Evolutionary conservation across 2,329 filamentous ascomycete genomes (phyloP).

Genomic region (Exophiala xenobiotica): DNA sequence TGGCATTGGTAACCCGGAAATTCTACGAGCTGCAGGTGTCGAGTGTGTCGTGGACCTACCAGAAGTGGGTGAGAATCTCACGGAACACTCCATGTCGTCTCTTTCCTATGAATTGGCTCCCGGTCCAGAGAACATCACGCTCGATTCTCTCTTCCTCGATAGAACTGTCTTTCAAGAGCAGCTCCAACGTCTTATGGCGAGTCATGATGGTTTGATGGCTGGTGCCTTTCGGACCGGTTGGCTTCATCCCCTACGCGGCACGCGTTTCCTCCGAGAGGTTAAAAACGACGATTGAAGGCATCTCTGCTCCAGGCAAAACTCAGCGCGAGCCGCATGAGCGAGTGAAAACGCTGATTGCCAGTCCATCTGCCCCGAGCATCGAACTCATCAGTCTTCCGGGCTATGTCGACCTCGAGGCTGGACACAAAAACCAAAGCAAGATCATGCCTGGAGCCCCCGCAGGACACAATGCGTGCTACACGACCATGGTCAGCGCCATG

Average conservation of each 20-base stretch:
- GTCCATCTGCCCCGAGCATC: too few relatives aligned
- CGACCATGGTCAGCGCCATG: constrained; percentile 50
- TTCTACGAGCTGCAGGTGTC: constrained; percentile 43
- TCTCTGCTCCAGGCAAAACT: too few relatives aligned
- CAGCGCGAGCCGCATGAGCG: too few relatives aligned
- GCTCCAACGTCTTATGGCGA: too few relatives aligned
- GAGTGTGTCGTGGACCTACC: constrained; percentile 42
- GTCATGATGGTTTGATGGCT: too few relatives aligned
- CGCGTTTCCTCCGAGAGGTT: too few relatives aligned
- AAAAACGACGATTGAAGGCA: too few relatives aligned
- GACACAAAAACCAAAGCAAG: constrained; percentile 45
- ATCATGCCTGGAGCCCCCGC: constrained; percentile 34
- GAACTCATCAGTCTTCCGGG: too few relatives aligned
- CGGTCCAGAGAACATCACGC: neutral
- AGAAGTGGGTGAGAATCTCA: constrained; percentile 49
- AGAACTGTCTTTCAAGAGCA: neutral
- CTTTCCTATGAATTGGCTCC: constrained; percentile 27
- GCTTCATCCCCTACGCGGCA: too few relatives aligned
- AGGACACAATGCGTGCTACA: constrained; percentile 47
- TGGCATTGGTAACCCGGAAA: constrained; percentile 53
- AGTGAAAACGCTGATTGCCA: too few relatives aligned
- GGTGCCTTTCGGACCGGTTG: too few relatives aligned
- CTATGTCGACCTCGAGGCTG: constrained; percentile 30
- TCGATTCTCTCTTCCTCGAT: constrained; percentile 1
- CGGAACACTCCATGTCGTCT: constrained; percentile 40